Base-by-base conservation (phyloP, 805 yeast genomes). In the Wilhelminamyces savonicus region DNA sequence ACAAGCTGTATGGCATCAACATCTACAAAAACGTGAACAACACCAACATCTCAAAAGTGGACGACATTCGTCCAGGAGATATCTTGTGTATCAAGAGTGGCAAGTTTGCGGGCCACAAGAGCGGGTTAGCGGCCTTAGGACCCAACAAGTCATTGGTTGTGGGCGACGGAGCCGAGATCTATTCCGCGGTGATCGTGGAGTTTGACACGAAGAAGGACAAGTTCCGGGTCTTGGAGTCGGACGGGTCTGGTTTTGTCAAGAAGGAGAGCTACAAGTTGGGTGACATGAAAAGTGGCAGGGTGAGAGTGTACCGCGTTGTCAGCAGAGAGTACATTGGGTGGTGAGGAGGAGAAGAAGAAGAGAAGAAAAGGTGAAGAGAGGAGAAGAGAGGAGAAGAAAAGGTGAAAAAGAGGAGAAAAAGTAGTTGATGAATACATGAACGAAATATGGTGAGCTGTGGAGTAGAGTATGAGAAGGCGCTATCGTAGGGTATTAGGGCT, bases 41-140 rank as follows among this genome's bases (percentile, higher is more conserved):
- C 30, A 37, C 38, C 27, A 52, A 48, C 31, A 70, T 76, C 5
- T 56, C 67, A 11, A 76, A 71, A 41, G 45, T 58, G 18, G 86
- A 76, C 31, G 82, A 76, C 23, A 71, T 87, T 31, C 67, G 72
- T 27, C 79, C 94, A 0, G 98, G 98, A 36, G 97, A 92, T 53
- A 67, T 90, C 7, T 56, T 86, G 24, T 82, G 86, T 29, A 71
- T 86, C 38, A 73, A 78, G 44, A 76, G 76, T 32, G 95, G 86
- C 5, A 71, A 71, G 36, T 88, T 90, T 56, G 75, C 72, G 38
- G 41, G 45, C 2, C 39, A 46, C 29, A 61, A 59, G 41, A 44
- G 66, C 2, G n/a, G n/a, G n/a, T n/a, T n/a, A n/a, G n/a, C n/a
- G n/a, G n/a, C n/a, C n/a, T n/a, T n/a, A n/a, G n/a, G n/a, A n/a